A percentile compares a stretch with the other conserved stretches of the same genome.
Conservation (phyloP, 768 basidiomycete genomes). For the Boletus tylopilopsis region DNA sequence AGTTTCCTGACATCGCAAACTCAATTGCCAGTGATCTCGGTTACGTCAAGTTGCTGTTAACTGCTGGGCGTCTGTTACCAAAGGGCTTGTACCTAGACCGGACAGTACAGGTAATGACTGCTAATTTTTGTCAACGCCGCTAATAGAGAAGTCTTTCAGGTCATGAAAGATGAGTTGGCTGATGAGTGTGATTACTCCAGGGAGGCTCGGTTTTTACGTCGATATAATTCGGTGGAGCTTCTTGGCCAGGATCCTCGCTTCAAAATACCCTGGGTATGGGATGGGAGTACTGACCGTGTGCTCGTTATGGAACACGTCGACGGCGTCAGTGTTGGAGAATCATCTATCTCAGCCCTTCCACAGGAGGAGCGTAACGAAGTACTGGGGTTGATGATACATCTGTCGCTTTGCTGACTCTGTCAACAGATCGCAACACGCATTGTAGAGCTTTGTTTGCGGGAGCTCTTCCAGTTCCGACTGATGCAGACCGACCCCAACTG, state of each 20-base stretch:
- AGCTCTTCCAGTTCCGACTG: constrained; percentile 83
- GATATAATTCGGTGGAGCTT: constrained; percentile 49
- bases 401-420: neutral
- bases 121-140: neutral
- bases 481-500: constrained; percentile 99
- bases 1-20: constrained; percentile 88
- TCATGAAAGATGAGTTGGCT: constrained; percentile 83
- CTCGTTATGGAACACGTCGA: constrained; percentile 86
- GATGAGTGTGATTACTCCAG: constrained; percentile 91
- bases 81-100: constrained; percentile 87
- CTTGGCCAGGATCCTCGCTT: constrained; percentile 64
- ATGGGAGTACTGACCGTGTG: constrained; percentile 75
- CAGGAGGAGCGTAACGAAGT: constrained; percentile 75
- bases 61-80: constrained; percentile 77
- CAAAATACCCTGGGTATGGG: constrained; percentile 84
- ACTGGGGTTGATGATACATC: constrained; percentile 8
- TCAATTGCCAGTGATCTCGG: constrained; percentile 87
- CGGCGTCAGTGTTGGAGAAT: constrained; percentile 78
- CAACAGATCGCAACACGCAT: constrained; percentile 78
- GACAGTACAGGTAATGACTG: constrained; percentile 73
- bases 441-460: constrained; percentile 81
- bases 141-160: constrained; percentile 37
- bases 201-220: constrained; percentile 69
- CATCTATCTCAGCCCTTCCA: constrained; percentile 47
- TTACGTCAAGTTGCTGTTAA: constrained; percentile 79